Percentiles rank a stretch among this genome's conserved stretches.
These are phyloP conservation scores for Durusdinium trenchii DNA, from an alignment of 73 alveolate genomes.

Conservation along the genomic window DNA sequence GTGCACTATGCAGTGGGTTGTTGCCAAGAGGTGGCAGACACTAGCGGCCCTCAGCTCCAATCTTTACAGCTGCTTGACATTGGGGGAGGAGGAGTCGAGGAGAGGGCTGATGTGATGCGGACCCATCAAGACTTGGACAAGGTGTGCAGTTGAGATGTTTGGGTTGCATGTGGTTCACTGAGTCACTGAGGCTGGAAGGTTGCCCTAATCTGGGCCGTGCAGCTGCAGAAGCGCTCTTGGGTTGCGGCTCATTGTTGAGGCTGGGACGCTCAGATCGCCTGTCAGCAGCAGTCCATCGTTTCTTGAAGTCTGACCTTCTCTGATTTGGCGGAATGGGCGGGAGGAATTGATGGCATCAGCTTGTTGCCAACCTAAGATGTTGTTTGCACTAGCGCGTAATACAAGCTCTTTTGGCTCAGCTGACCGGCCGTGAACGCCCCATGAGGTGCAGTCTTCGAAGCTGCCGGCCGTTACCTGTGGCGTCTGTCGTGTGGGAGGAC, in stretches of 20 bases:
- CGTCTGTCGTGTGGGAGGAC: slow-evolving; percentile 54
- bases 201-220: slow-evolving; percentile 73
- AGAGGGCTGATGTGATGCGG: too few species aligned
- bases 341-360: too few species aligned
- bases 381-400: too few species aligned
- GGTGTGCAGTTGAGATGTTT: too few species aligned
- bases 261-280: background rate
- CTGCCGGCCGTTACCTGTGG: slow-evolving; percentile 65
- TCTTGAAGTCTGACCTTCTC: background rate
- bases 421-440: too few species aligned
- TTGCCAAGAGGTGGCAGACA: background rate
- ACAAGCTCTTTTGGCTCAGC: too few species aligned
- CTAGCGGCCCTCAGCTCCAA: slow-evolving; percentile 28
- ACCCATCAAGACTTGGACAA: too few species aligned
- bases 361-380: too few species aligned
- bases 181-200: slow-evolving; percentile 36
- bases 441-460: slow-evolving; percentile 66
- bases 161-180: too few species aligned
- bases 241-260: slow-evolving; percentile 67
- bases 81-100: too few species aligned
- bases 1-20: too few species aligned
- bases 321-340: background rate
- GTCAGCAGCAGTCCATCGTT: background rate
- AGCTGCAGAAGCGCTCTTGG: slow-evolving; percentile 57
- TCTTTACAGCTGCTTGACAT: slow-evolving; percentile 8